Evolutionary conservation across 2,329 filamentous ascomycete species (phyloP).

Genomic region (Fusarium liriodendri): DNA sequence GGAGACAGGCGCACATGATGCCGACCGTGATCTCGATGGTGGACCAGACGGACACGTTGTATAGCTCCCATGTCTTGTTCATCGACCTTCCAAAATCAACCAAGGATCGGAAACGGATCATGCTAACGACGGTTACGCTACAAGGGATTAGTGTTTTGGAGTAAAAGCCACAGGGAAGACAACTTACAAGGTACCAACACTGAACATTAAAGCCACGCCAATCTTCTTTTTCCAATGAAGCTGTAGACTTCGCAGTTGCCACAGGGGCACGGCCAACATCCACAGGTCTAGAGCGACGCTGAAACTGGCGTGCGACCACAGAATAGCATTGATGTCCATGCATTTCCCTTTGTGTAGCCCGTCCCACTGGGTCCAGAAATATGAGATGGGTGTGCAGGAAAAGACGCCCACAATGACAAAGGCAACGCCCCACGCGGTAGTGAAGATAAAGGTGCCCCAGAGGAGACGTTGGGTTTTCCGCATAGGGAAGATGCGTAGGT

Average conservation of each 20-base stretch:
- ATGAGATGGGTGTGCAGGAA: conserved; percentile 59
- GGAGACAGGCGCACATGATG: conserved; percentile 1
- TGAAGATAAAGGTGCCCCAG: conserved; percentile 52
- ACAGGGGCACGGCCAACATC: conserved; percentile 60
- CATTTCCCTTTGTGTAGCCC: conserved; percentile 46
- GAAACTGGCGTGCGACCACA: conserved; percentile 59
- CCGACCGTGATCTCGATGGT: conserved; percentile 39
- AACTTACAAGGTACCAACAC: conserved; percentile 53
- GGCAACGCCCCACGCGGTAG: conserved; percentile 48
- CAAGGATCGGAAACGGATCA: conserved; percentile 43
- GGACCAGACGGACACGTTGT: conserved; percentile 44
- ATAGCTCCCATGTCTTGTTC: conserved; percentile 41
- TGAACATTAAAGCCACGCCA: conserved; percentile 57
- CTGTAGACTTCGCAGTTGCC: conserved; percentile 51
- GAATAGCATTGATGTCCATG: conserved; percentile 56
- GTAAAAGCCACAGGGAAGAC: no score
- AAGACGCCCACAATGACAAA: conserved; percentile 57
- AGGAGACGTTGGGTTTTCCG: conserved; percentile 49
- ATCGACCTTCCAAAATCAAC: conserved; percentile 34
- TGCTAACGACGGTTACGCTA: conserved; percentile 45
- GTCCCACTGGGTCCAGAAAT: conserved; percentile 65
- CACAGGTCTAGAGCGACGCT: conserved; percentile 61
- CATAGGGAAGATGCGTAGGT: conserved; percentile 61
- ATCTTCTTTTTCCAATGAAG: conserved; percentile 58
- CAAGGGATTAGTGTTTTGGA: not conserved